phyloP scores from a whole-genome alignment of 179 eudicot species.

The Spinacia oleracea region DNA sequence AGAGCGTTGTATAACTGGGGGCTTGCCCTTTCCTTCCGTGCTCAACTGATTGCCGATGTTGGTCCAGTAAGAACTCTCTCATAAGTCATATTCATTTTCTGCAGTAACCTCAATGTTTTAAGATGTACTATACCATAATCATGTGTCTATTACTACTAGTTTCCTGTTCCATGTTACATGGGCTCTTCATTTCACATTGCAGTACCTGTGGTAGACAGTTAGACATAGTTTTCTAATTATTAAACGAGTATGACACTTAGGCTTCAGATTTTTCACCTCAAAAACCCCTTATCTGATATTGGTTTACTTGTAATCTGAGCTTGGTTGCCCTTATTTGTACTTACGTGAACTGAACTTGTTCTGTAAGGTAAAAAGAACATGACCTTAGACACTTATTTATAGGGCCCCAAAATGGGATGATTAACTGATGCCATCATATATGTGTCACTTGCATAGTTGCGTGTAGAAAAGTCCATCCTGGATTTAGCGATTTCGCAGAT shows the following conservation, averaged over 20 bases:
- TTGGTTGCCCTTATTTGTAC: no score
- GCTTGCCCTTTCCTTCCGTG: conserved; percentile 87
- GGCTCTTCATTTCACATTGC: not conserved
- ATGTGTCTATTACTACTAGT: not conserved
- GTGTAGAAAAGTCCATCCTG: not conserved
- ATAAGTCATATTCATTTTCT: not conserved
- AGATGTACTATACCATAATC: not conserved
- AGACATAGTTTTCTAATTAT: not conserved
- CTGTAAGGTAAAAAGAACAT: not conserved
- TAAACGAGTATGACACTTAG: not conserved
- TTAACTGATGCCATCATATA: not conserved
- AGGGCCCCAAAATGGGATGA: not conserved
- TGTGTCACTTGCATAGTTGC: not conserved
- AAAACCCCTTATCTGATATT: not conserved
- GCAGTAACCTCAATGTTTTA: not conserved
- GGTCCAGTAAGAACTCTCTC: conserved; percentile 74
- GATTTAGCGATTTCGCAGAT: not conserved
- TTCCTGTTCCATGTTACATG: not conserved
- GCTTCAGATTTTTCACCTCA: not conserved
- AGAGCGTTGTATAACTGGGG: conserved; percentile 98
- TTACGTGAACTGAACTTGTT: not conserved
- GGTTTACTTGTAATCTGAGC: no score
- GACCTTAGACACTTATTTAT: not conserved
- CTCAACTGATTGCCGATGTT: conserved; percentile 87
- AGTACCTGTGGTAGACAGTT: not conserved